Conservation (phyloP, 345 rosid species). For the Salix exigua region DNA sequence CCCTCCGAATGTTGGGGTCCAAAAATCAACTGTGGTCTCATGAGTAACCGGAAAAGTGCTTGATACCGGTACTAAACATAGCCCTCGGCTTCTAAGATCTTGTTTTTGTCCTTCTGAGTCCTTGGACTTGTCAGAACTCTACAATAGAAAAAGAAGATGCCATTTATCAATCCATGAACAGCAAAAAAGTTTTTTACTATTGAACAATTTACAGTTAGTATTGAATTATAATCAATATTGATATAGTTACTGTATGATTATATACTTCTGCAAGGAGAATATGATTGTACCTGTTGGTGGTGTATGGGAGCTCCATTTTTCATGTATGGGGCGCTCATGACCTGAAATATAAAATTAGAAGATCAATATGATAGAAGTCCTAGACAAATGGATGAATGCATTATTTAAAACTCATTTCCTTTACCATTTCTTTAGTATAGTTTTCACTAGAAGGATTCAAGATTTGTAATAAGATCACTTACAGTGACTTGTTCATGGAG, state of each 20-base stretch:
- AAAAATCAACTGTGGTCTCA: constrained; percentile 72
- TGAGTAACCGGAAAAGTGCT: constrained; percentile 89
- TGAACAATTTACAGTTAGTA: background rate
- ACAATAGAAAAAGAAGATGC: constrained; percentile 8
- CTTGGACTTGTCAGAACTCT: constrained; percentile 51
- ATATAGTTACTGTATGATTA: background rate
- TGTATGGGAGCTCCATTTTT: constrained; percentile 81
- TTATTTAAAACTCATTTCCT: background rate
- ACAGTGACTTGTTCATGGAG: constrained; percentile 89
- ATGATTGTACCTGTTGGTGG: constrained; percentile 56
- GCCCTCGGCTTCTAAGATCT: constrained; percentile 86
- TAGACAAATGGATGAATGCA: background rate
- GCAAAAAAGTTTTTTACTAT: background rate
- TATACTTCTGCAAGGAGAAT: background rate
- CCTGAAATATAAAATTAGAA: constrained; percentile 37
- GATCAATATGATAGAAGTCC: background rate
- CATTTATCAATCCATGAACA: background rate
- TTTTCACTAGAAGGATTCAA: background rate
- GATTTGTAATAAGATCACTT: constrained; percentile 27
- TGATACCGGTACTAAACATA: constrained; percentile 85
- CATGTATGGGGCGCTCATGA: constrained; percentile 84
- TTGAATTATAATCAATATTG: background rate
- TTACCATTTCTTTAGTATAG: background rate
- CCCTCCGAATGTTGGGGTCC: constrained; percentile 98
- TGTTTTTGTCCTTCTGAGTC: constrained; percentile 67